phyloP scores from a whole-genome alignment of 345 rosid species.

The Salix purpurea region DNA sequence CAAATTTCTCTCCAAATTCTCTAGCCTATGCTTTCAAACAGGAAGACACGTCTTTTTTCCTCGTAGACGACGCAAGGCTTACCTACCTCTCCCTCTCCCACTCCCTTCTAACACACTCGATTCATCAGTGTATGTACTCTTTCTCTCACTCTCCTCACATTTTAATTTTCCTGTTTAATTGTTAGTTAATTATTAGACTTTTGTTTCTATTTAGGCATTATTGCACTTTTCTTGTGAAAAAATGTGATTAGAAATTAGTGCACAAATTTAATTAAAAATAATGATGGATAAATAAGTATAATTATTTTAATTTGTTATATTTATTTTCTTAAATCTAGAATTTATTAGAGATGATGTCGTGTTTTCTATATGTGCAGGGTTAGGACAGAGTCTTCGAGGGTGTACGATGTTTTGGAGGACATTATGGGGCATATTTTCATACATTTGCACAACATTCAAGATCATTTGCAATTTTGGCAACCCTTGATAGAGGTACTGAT shows the following conservation, averaged over 20 bases:
- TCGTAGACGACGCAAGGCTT: slow-evolving; percentile 30
- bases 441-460: slow-evolving; percentile 59
- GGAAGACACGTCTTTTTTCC: neutral
- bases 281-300: too few species aligned
- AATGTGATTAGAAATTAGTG: too few species aligned
- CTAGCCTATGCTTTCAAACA: slow-evolving; percentile 43
- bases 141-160: neutral
- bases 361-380: slow-evolving; percentile 26
- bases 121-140: slow-evolving; percentile 42
- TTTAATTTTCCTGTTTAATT: too few species aligned
- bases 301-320: neutral
- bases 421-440: slow-evolving; percentile 49
- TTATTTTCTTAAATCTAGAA: neutral
- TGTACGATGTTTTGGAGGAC: slow-evolving; percentile 57
- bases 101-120: slow-evolving; percentile 50
- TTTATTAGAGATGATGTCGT: neutral
- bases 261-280: too few species aligned
- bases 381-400: slow-evolving; percentile 35
- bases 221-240: too few species aligned
- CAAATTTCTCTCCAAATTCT: slow-evolving; percentile 45
- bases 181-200: neutral
- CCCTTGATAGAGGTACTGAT: slow-evolving; percentile 60
- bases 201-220: too few species aligned
- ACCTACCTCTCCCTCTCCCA: slow-evolving; percentile 54
- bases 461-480: slow-evolving; percentile 80